Percentiles rank a stretch among this genome's conserved stretches.
Evolutionary conservation across 768 basidiomycete species (phyloP).

Genomic region (Boletus sensibilis): DNA sequence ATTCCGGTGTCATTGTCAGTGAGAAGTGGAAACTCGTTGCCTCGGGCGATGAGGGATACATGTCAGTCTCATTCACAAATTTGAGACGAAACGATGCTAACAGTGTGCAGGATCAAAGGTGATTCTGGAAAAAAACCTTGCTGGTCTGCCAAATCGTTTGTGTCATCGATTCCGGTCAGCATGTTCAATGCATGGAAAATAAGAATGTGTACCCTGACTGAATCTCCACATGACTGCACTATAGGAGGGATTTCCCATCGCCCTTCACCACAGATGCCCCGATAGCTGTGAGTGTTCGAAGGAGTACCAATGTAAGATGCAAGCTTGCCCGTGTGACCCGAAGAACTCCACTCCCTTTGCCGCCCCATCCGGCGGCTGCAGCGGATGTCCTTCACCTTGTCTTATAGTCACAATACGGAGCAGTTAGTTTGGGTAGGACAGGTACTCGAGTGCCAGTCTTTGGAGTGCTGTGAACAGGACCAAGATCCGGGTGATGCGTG

Average conservation of each 20-base stretch:
- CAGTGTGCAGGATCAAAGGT: not conserved
- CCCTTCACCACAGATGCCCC: not conserved
- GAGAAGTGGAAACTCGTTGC: not conserved
- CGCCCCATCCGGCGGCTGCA: not conserved
- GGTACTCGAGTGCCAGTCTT: not conserved
- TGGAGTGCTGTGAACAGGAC: not conserved
- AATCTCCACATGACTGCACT: not conserved
- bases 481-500: not conserved
- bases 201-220: not conserved
- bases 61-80: not conserved
- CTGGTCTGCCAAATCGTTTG: not conserved
- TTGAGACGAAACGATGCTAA: not conserved
- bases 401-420: too few species aligned
- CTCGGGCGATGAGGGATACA: not conserved
- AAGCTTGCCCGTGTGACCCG: not conserved
- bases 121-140: not conserved
- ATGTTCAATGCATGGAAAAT: not conserved
- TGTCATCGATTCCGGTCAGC: not conserved
- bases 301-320: fast-evolving
- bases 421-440: too few species aligned
- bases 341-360: too few species aligned
- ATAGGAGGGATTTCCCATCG: not conserved
- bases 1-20: fast-evolving
- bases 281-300: not conserved
- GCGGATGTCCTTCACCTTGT: conserved; percentile 11